Base-by-base conservation (phyloP, 1,139 yeast species). In the Pichia sp. region DNA sequence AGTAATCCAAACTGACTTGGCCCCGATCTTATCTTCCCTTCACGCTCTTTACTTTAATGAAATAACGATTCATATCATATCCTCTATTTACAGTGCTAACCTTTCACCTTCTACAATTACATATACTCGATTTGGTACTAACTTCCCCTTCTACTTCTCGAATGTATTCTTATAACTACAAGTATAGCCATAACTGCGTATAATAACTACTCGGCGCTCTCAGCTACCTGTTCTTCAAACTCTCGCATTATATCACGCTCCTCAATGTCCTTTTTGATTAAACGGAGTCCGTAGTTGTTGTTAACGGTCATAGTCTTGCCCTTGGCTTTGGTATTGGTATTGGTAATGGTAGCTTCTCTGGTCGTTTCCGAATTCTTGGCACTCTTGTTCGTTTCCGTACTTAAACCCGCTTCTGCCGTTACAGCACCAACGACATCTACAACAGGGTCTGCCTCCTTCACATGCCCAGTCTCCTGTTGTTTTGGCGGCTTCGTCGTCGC, bases 211-310 rank as follows among this genome's bases (percentile, higher is more conserved):
- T 41, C 42, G 13, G 35, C 38, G 17, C 32, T 37, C 27, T 41
- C 44, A 14, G 42, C 30, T 8, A 39, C 34, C 15, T 41, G 38
- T 22, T 37, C 41, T 17, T 40, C 38, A 9, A 38, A 22, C 4
- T 28, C 22, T 23, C 37, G 38, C 18, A 37, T 6, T n/a, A 24
- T 32, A 15, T 30, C 33, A 15, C 28, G 13, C 11, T 18, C 11
- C 3, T 25, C 13, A 10, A 11, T 10, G 14, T 28, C 32, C 9
- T 29, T 34, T 7, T 40, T 35, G 5, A 44, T 27, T 8, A 44
- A 30, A 34, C 30, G 35, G 25, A 37, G 26, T 18, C 48, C 41
- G 23, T 42, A 45, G 7, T 32, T 33, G 22, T 45, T 45, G 19
- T 45, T 45, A 6, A 44, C 42, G 28, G 22, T 42, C 32, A 40